Evolutionary conservation across 768 basidiomycete genomes (phyloP), one percentile per base, ranked within the genome.

Genomic region (Tylopilus balloui): DNA sequence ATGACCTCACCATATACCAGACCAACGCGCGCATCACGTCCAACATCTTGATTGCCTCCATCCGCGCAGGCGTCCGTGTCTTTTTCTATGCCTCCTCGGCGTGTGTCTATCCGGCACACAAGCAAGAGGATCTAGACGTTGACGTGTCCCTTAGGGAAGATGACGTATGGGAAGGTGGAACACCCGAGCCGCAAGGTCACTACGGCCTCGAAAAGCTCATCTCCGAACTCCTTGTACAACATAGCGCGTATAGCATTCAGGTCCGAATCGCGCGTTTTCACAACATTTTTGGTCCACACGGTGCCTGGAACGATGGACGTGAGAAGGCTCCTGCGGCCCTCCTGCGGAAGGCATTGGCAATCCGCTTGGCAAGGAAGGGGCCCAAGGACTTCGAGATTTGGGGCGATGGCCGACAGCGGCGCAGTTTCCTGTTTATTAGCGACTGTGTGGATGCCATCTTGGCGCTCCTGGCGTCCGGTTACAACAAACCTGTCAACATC

Each of bases 291-390:
- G 80, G 81, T 11, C 80, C 79, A 1, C 69, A 72, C 9, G 78
- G 77, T 0, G 66, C 76, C 1, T 83, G 78, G 78, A 66, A 61
- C 41, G 69, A 73, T 31, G 82, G 82, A 0, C 72, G 72, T 10
- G 81, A 83, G 64, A 82, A 82, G 55, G 80, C 66, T 1, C 80
- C 79, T 0, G 81, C 80, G 7, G 78, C 82, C 0, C 53, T 83
- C 47, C 61, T 80, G 24, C 74, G 80, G 6, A 83, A 82, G 54
- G 78, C 78, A 1, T 38, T 75, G 13, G 71, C 71, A 1, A 62
- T 64, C 19, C 51, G 48, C 13, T 17, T 60, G 35, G 44, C 46
- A 12, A 38, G 36, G 6, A 21, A 4, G 11, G 45, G 49, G 10
- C 23, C 47, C 7, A 43, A 52, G 6, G 59, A 53, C 2, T 62